Conservation (phyloP, 805 yeast species). For the Suhomyces vadensis region DNA sequence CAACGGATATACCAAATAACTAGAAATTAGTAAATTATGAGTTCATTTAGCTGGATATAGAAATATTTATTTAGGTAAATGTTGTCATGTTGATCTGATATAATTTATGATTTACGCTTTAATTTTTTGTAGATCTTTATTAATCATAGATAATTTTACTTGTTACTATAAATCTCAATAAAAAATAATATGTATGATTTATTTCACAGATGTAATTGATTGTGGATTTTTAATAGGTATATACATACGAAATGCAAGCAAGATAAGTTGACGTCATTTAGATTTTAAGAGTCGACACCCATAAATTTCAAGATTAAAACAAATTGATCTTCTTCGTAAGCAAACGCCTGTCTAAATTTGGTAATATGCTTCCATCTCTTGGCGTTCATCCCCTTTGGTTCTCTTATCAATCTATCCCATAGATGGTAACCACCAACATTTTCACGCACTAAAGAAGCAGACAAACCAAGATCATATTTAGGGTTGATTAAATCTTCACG, state of each 20-base stretch:
- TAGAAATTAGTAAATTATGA: constrained; percentile 2
- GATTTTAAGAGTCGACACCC: constrained; percentile 27
- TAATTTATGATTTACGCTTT: neutral
- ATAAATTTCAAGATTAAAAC: constrained; percentile 37
- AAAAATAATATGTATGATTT: too few species aligned
- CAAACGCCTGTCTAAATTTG: constrained; percentile 36
- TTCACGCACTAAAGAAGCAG: constrained; percentile 17
- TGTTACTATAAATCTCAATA: too few species aligned
- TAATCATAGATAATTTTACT: too few species aligned
- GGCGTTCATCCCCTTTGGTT: constrained; percentile 32
- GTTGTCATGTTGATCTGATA: neutral
- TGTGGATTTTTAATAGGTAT: too few species aligned
- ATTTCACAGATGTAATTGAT: too few species aligned
- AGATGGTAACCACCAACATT: constrained; percentile 41
- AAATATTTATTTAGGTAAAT: neutral
- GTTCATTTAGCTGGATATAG: neutral
- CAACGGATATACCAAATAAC: constrained; percentile 29
- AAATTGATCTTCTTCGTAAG: constrained; percentile 42
- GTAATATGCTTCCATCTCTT: constrained; percentile 45
- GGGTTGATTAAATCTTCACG: constrained; percentile 15
- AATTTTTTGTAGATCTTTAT: neutral
- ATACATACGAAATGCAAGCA: too few species aligned
- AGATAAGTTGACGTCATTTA: too few species aligned
- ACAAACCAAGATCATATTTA: constrained; percentile 21
- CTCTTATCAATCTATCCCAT: constrained; percentile 40